Conservation (phyloP, 2,329 filamentous ascomycete species). For the Epichloe brachyelytri region DNA sequence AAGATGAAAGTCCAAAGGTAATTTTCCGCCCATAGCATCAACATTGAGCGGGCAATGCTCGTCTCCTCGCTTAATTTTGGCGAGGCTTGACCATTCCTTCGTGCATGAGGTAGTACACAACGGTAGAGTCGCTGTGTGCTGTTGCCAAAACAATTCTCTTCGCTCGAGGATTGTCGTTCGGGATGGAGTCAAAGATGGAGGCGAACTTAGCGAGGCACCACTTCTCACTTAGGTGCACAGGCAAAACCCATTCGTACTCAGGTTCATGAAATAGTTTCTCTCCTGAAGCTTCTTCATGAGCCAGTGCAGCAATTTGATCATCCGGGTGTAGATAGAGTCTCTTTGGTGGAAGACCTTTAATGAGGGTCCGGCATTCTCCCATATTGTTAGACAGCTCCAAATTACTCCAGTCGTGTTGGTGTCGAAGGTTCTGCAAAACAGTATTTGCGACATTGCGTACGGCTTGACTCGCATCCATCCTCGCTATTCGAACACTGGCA, state of each 20-base stretch:
- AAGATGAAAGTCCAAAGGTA: slow-evolving; percentile 60
- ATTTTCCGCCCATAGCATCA: slow-evolving; percentile 42
- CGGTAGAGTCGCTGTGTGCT: slow-evolving; percentile 66
- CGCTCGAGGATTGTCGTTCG: slow-evolving; percentile 29
- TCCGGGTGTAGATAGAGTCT: slow-evolving; percentile 70
- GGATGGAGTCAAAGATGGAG: slow-evolving; percentile 53
- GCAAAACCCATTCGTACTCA: slow-evolving; percentile 65
- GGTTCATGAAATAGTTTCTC: slow-evolving; percentile 33
- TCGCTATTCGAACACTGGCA: background rate
- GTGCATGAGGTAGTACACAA: slow-evolving; percentile 76
- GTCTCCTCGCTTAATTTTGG: slow-evolving; percentile 49
- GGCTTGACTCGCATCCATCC: background rate
- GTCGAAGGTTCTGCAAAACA: slow-evolving; percentile 57
- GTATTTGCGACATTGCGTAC: slow-evolving; percentile 20
- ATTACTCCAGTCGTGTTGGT: slow-evolving; percentile 64
- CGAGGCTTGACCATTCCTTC: slow-evolving; percentile 79
- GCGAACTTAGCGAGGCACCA: slow-evolving; percentile 57
- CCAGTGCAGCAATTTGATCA: slow-evolving; percentile 63
- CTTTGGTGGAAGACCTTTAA: slow-evolving; percentile 60
- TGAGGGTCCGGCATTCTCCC: slow-evolving; percentile 42
- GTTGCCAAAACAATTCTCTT: slow-evolving; percentile 66
- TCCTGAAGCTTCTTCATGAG: slow-evolving; percentile 39
- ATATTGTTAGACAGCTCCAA: slow-evolving; percentile 39
- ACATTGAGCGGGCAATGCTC: background rate
- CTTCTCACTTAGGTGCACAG: slow-evolving; percentile 59